Evolutionary conservation across 2,329 filamentous ascomycete genomes (phyloP).

Genomic region (Fusarium heterosporum): DNA sequence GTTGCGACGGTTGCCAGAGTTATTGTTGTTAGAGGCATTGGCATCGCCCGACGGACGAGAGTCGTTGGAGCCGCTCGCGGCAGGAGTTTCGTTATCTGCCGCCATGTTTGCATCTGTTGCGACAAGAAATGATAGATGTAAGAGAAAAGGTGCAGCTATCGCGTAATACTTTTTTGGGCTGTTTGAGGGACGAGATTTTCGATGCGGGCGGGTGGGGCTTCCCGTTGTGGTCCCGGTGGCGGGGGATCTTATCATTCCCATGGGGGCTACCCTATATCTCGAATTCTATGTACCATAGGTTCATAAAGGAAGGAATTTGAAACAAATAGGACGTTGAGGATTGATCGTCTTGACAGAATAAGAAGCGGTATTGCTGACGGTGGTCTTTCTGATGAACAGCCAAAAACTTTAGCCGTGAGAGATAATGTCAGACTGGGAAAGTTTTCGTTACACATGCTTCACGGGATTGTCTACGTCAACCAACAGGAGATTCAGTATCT

Average conservation of each 20-base stretch:
- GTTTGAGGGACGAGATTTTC: conserved; percentile 39
- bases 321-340: no score
- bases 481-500: no score
- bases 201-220: conserved; percentile 39
- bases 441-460: no score
- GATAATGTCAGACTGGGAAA: no score
- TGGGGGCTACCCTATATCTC: conserved; percentile 30
- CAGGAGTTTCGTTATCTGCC: conserved; percentile 48
- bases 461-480: no score
- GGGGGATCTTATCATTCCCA: conserved; percentile 23
- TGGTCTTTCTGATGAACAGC: no score
- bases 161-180: conserved; percentile 29
- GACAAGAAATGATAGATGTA: conserved; percentile 21
- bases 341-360: no score
- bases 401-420: no score
- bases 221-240: conserved; percentile 38
- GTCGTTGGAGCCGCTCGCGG: conserved; percentile 41
- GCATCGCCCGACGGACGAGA: conserved; percentile 34
- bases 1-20: conserved; percentile 46
- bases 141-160: conserved; percentile 16
- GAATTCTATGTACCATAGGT: background rate
- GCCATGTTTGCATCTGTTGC: conserved; percentile 52
- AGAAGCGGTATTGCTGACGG: no score
- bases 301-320: no score
- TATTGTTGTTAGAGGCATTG: conserved; percentile 36